Conservation (phyloP, 1,139 yeast genomes). For the Diutina ranongensis region DNA sequence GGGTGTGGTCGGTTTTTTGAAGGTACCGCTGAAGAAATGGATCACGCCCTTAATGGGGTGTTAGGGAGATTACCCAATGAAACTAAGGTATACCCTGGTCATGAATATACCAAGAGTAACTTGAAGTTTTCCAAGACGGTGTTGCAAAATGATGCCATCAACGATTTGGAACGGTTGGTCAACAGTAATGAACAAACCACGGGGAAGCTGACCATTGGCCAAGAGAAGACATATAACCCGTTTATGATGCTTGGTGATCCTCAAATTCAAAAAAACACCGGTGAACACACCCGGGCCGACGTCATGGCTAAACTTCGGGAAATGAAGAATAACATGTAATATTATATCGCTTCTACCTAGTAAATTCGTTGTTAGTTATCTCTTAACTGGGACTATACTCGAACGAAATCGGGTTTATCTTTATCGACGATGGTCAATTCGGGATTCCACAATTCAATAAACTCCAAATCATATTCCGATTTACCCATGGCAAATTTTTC, state of each 20-base stretch:
- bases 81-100: constrained; percentile 82
- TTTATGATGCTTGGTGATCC: constrained; percentile 69
- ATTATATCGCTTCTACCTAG: too few relatives aligned
- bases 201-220: constrained; percentile 74
- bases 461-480: constrained; percentile 81
- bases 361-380: too few relatives aligned
- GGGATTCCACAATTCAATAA: constrained; percentile 38
- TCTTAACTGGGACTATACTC: too few relatives aligned
- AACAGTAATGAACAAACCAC: constrained; percentile 58
- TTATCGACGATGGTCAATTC: constrained; percentile 14
- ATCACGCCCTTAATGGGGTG: constrained; percentile 45
- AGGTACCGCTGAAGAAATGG: constrained; percentile 79
- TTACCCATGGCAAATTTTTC: constrained; percentile 89
- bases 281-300: constrained; percentile 27
- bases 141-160: constrained; percentile 42
- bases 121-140: constrained; percentile 64
- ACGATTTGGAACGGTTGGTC: constrained; percentile 39
- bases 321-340: constrained; percentile 50
- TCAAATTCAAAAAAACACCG: constrained; percentile 36
- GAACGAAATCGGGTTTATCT: constrained; percentile 4
- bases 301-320: constrained; percentile 61
- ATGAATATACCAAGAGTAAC: constrained; percentile 83
- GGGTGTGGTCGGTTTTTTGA: constrained; percentile 98
- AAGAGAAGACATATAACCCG: constrained; percentile 78
- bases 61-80: constrained; percentile 54